Evolutionary conservation across 768 basidiomycete species (phyloP).

Genomic region (Boletus reticuloceps): DNA sequence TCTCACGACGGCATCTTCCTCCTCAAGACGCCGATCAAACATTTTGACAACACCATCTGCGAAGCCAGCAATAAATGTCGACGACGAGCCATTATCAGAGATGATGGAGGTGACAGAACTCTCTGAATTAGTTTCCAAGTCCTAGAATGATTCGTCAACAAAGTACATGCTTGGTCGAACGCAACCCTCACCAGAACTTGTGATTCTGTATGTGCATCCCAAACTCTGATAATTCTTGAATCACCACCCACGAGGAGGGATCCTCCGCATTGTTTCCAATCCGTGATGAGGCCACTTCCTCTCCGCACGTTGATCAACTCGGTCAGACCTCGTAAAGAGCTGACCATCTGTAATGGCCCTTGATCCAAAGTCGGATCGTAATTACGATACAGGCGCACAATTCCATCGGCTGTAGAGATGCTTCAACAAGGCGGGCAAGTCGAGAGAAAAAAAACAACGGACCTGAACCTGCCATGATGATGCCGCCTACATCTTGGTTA

Average conservation of each 20-base stretch:
- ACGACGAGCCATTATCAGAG: slow-evolving; percentile 72
- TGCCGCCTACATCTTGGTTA: slow-evolving; percentile 92
- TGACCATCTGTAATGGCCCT: slow-evolving; percentile 85
- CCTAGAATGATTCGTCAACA: slow-evolving; percentile 44
- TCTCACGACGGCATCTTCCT: slow-evolving; percentile 79
- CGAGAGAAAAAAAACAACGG: slow-evolving; percentile 23
- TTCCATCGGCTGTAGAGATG: slow-evolving; percentile 72
- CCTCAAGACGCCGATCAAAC: slow-evolving; percentile 87
- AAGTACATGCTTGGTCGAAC: not conserved
- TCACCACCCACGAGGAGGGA: slow-evolving; percentile 90
- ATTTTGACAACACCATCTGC: slow-evolving; percentile 88
- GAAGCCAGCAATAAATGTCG: slow-evolving; percentile 86
- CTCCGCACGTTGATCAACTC: slow-evolving; percentile 74
- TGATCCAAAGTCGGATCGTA: slow-evolving; percentile 76
- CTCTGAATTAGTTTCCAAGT: slow-evolving; percentile 85
- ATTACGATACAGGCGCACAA: slow-evolving; percentile 88
- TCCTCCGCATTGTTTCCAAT: slow-evolving; percentile 91
- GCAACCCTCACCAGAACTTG: slow-evolving; percentile 57
- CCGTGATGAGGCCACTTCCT: slow-evolving; percentile 81
- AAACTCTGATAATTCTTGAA: slow-evolving; percentile 81
- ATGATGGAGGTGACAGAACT: slow-evolving; percentile 85
- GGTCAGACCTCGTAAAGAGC: slow-evolving; percentile 85
- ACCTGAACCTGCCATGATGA: slow-evolving; percentile 88
- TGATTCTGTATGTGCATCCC: slow-evolving; percentile 93
- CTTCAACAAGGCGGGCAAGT: not conserved